Evolutionary conservation across 2,329 filamentous ascomycete genomes (phyloP).

Genomic region (Claviceps sp.): DNA sequence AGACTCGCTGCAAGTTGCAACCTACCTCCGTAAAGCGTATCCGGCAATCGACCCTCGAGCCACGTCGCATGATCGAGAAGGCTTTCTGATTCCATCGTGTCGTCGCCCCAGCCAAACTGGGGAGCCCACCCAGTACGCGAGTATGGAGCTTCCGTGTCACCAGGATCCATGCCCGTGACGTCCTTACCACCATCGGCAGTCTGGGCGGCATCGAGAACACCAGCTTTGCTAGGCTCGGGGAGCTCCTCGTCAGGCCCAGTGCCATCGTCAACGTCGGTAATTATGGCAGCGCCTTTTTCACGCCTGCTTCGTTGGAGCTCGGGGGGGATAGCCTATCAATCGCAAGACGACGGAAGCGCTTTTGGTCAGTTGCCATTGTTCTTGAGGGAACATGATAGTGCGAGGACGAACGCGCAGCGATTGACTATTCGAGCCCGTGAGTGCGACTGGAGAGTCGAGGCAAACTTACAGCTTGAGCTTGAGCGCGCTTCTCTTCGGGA

Average conservation of each 20-base stretch:
- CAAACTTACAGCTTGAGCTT: conserved; percentile 57
- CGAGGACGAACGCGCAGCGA: no score
- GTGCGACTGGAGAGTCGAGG: neutral
- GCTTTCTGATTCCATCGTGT: conserved; percentile 45
- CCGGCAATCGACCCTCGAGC: conserved; percentile 70
- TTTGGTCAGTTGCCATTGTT: neutral
- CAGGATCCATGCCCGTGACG: conserved; percentile 35
- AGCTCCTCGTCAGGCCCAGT: conserved; percentile 60
- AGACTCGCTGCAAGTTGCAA: conserved; percentile 4
- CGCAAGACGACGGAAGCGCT: neutral
- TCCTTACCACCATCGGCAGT: conserved; percentile 35
- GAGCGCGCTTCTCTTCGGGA: conserved; percentile 70
- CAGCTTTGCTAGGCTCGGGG: conserved; percentile 58
- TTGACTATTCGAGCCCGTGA: neutral
- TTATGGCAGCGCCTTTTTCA: conserved; percentile 53
- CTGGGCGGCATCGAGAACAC: conserved; percentile 43
- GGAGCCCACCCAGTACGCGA: conserved; percentile 73
- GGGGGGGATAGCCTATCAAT: conserved; percentile 21
- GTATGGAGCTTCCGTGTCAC: conserved; percentile 34
- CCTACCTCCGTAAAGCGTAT: conserved; percentile 79
- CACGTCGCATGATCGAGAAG: conserved; percentile 79
- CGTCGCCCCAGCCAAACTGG: conserved; percentile 58
- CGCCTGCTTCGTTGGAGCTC: conserved; percentile 22
- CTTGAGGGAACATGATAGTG: neutral
- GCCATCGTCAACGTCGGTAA: conserved; percentile 67